phyloP scores from a whole-genome alignment of 2,329 filamentous ascomycete species.

The Tricladium varicosporioides region DNA sequence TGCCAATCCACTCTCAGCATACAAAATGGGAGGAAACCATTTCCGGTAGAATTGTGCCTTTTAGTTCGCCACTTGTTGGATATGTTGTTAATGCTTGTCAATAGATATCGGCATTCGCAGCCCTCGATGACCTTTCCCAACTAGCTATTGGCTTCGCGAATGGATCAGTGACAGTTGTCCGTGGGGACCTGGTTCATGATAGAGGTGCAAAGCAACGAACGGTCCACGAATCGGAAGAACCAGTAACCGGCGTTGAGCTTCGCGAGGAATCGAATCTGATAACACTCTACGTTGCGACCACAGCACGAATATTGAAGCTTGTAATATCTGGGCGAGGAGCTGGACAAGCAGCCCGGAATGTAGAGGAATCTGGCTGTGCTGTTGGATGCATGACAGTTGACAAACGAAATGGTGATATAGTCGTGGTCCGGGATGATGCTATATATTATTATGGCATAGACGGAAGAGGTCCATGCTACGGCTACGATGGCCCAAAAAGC shows the following conservation, averaged over 20 bases:
- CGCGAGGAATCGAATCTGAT: conserved; percentile 58
- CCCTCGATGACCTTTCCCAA: conserved; percentile 85
- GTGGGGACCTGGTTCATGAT: conserved; percentile 93
- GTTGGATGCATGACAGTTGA: conserved; percentile 96
- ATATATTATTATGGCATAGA: conserved; percentile 90
- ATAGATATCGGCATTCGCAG: conserved; percentile 82
- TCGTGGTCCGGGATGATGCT: conserved; percentile 92
- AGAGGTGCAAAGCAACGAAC: conserved; percentile 90
- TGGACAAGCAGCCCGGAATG: conserved; percentile 79
- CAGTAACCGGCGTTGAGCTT: conserved; percentile 87
- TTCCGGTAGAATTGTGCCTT: conserved; percentile 59
- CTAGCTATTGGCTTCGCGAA: conserved; percentile 95
- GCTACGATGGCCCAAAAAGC: conserved; percentile 89
- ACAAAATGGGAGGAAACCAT: conserved; percentile 87
- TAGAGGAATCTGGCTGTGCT: conserved; percentile 87
- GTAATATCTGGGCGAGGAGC: conserved; percentile 86
- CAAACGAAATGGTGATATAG: conserved; percentile 73
- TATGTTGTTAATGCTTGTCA: not conserved
- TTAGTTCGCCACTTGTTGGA: not conserved
- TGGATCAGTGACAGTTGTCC: conserved; percentile 87
- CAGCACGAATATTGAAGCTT: conserved; percentile 80
- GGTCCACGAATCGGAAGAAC: conserved; percentile 95
- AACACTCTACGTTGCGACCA: conserved; percentile 89
- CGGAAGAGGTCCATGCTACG: conserved; percentile 82
- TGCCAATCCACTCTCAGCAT: conserved; percentile 85